phyloP scores from a whole-genome alignment of 2,329 filamentous ascomycete genomes.

The Fusarium euwallaceae region DNA sequence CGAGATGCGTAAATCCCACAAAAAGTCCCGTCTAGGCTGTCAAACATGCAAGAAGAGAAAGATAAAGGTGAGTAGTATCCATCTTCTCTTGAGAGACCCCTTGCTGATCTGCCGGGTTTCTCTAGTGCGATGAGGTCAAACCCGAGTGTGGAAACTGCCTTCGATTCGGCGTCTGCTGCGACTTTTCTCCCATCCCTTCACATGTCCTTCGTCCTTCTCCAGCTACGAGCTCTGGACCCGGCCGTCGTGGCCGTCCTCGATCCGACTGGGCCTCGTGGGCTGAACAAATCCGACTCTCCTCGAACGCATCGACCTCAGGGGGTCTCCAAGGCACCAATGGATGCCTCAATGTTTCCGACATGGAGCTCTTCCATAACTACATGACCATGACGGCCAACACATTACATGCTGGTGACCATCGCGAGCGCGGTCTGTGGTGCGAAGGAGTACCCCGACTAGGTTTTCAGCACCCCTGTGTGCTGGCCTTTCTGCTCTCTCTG shows the following conservation, averaged over 20 bases:
- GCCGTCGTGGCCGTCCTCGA: conserved; percentile 7
- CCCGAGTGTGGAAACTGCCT: conserved; percentile 14
- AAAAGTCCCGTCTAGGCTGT: conserved; percentile 9
- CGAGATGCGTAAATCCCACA: conserved; percentile 9
- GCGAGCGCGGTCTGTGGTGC: neutral
- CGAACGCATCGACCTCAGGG: neutral
- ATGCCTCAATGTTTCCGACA: neutral
- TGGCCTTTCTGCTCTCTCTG: neutral
- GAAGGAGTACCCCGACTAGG: neutral
- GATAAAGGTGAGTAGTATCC: neutral
- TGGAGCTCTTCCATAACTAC: neutral
- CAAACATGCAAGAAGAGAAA: conserved; percentile 13
- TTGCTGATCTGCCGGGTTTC: neutral
- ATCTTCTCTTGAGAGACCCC: neutral
- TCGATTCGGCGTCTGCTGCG: conserved; percentile 15
- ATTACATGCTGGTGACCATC: neutral
- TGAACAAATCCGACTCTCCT: conserved; percentile 5
- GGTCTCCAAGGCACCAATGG: too few relatives aligned
- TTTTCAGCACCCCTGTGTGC: neutral
- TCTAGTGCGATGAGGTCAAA: conserved; percentile 12
- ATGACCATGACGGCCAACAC: neutral
- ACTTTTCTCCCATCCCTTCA: conserved; percentile 7
- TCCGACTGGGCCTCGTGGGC: conserved; percentile 15
- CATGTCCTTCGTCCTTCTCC: neutral
- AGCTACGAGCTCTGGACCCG: neutral